Conservation (phyloP, 1,284 basidiomycete species). For the Tilletia caries region DNA sequence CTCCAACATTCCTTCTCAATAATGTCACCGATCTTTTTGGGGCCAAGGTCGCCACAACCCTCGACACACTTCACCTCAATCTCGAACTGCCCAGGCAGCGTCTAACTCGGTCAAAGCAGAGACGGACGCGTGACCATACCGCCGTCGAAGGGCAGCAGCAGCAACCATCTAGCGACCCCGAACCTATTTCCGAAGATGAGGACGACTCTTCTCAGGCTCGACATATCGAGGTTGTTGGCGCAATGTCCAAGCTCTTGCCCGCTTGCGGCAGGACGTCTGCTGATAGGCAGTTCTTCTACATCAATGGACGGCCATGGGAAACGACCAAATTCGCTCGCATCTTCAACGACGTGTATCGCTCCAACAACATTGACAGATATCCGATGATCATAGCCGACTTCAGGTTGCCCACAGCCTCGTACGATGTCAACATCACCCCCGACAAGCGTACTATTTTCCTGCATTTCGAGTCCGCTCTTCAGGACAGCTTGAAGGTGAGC, state of each 20-base stretch:
- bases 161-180: constrained; percentile 15
- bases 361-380: constrained; percentile 31
- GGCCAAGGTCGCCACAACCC: constrained; percentile 69
- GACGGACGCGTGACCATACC: constrained; percentile 60
- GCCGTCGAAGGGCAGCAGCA: constrained; percentile 36
- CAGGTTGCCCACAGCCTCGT: constrained; percentile 72
- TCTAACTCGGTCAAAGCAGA: background rate
- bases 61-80: constrained; percentile 70
- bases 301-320: constrained; percentile 87
- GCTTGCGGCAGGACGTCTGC: constrained; percentile 64
- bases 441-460: constrained; percentile 93
- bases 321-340: constrained; percentile 59
- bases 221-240: constrained; percentile 65
- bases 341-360: constrained; percentile 50
- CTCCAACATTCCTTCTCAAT: constrained; percentile 59
- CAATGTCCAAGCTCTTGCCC: constrained; percentile 72
- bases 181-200: constrained; percentile 19
- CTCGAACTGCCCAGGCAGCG: constrained; percentile 61
- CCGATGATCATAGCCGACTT: constrained; percentile 84
- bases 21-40: constrained; percentile 81
- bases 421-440: constrained; percentile 93
- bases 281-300: constrained; percentile 88
- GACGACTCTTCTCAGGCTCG: background rate
- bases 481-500: constrained; percentile 72
- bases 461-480: constrained; percentile 78